These are phyloP conservation scores for Agaricus sinodeliciosus DNA, from an alignment of 768 basidiomycete genomes.

Conservation along the genomic window DNA sequence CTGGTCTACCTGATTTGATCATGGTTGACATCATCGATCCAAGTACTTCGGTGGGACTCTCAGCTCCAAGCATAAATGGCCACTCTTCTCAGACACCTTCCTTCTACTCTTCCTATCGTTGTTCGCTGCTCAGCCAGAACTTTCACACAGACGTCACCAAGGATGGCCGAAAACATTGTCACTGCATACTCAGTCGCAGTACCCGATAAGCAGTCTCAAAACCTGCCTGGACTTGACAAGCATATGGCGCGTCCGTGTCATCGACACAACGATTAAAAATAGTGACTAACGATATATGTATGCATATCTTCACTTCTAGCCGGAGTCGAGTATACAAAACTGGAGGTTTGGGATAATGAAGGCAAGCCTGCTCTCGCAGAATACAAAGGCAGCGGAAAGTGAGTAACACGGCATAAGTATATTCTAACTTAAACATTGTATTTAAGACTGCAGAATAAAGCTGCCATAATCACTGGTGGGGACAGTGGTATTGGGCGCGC, in stretches of 20 bases:
- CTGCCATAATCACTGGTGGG: slow-evolving; percentile 30
- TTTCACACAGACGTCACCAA: background rate
- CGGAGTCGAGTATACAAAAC: slow-evolving; percentile 31
- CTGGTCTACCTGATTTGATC: background rate
- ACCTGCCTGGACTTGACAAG: slow-evolving; percentile 42
- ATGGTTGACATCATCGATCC: slow-evolving; percentile 3
- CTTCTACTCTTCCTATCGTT: background rate
- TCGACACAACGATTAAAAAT: slow-evolving; percentile 15
- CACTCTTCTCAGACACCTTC: background rate
- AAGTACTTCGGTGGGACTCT: background rate
- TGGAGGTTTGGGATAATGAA: slow-evolving; percentile 43
- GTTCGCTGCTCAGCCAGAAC: background rate
- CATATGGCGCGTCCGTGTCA: slow-evolving; percentile 34
- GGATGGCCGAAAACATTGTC: slow-evolving; percentile 25
- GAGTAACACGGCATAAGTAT: background rate
- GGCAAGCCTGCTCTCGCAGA: slow-evolving; percentile 44
- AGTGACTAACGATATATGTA: background rate
- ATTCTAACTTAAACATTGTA: background rate
- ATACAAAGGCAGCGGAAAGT: slow-evolving; percentile 47
- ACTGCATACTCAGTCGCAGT: slow-evolving; percentile 29
- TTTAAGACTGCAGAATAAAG: slow-evolving; percentile 25
- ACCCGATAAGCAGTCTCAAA: slow-evolving; percentile 36
- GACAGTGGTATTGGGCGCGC: slow-evolving; percentile 48
- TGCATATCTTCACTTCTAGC: slow-evolving; percentile 11
- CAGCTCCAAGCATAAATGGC: background rate